A percentile compares a stretch with the other conserved stretches of the same genome.
These are phyloP conservation scores for Elsinoe arachidis DNA, from an alignment of 2,329 filamentous ascomycete genomes.

Conservation along the genomic window DNA sequence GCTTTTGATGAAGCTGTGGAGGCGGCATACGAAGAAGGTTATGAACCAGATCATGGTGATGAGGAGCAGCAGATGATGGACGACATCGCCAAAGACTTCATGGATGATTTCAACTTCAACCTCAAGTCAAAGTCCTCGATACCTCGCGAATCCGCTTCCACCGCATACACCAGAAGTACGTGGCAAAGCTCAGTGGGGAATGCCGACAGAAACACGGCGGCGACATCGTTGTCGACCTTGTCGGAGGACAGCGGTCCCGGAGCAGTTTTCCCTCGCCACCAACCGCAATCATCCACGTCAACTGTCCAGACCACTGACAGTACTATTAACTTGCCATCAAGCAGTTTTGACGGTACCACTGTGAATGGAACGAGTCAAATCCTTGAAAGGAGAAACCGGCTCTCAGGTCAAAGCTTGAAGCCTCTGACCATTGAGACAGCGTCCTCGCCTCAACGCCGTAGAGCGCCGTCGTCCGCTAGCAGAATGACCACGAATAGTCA, in stretches of 20 bases:
- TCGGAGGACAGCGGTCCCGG: constrained; percentile 45
- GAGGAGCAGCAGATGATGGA: constrained; percentile 55
- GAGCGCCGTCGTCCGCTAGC: constrained; percentile 9
- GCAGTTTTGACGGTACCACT: background rate
- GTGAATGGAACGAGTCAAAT: background rate
- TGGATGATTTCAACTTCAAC: constrained; percentile 72
- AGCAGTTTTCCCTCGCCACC: constrained; percentile 8
- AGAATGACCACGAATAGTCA: constrained; percentile 6
- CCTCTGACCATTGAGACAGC: constrained; percentile 12
- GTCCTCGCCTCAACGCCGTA: background rate
- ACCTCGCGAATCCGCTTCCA: constrained; percentile 74
- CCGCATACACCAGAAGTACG: constrained; percentile 64
- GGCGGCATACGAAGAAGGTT: constrained; percentile 87
- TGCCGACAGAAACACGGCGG: constrained; percentile 61
- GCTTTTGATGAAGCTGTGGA: constrained; percentile 92
- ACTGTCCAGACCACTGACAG: constrained; percentile 9
- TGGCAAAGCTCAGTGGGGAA: constrained; percentile 67
- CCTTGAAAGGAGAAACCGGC: constrained; percentile 6
- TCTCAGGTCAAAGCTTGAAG: constrained; percentile 6
- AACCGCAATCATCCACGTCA: constrained; percentile 10
- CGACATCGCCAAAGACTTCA: constrained; percentile 77
- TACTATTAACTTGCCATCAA: background rate
- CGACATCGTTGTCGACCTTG: constrained; percentile 62
- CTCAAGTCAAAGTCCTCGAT: constrained; percentile 58
- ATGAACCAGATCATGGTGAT: constrained; percentile 57